Evolutionary conservation across 2,329 filamentous ascomycete species (phyloP), one percentile per base, ranked within the genome.

Genomic region (Talaromyces sp.): DNA sequence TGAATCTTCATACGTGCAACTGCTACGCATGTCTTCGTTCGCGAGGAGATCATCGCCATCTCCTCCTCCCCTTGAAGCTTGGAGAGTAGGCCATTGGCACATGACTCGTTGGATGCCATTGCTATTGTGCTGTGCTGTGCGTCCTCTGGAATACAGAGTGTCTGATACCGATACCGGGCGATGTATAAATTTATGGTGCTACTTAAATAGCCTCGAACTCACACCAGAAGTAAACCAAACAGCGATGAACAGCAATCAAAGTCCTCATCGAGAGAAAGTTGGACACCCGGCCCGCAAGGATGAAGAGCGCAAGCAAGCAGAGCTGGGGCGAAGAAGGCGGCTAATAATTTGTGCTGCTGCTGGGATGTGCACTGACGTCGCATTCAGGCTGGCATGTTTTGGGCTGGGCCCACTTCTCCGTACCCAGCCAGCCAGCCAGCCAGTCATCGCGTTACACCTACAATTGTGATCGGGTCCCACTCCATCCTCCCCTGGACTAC

Each of bases 341-440:
- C 48, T 25, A 28, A 25, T 52, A 52, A 52, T 46, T 46, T 52
- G 44, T 48, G 42, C 11, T 44, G 23, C 14, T 50, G 46, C 46
- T 48, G 55, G 16, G 40, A 25, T 23, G 39, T 46, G 56, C 56
- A 58, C 56, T 44, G 56, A 58, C 56, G 56, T 46, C 39, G 56
- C 31, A 46, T 46, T 44, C 40, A 37, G 25, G 55, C 23, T 31
- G 35, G 56, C 56, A 50, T 50, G 46, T 50, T n/a, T 50, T 46
- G 42, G 21, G 18, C 21, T 12, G 42, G 42, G 18, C 5, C 46
- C 46, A 50, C 46, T 31, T 50, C 46, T 31, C 46, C 46, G 48
- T 31, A 52, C 48, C n/a, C n/a, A n/a, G n/a, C n/a, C n/a, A n/a
- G n/a, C n/a, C 14, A 52, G 48, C 28, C 48, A 33, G 16, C 48